These are phyloP conservation scores for Metschnikowia noctiluminum DNA, from an alignment of 805 yeast genomes.

Conservation along the genomic window DNA sequence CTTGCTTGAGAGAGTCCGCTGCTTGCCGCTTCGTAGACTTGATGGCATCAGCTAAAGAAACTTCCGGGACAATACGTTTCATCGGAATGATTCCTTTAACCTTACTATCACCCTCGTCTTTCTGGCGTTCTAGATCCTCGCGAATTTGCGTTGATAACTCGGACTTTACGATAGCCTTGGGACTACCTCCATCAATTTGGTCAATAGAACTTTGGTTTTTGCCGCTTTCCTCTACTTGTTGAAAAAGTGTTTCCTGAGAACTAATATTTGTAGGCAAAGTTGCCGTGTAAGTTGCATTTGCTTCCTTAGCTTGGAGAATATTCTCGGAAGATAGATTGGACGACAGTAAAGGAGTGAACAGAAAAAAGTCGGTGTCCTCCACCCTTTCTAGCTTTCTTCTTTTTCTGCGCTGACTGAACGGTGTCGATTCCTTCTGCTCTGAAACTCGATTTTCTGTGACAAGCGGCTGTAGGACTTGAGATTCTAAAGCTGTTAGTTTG, in stretches of 20 bases:
- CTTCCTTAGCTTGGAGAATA: neutral
- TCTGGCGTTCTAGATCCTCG: too few species aligned
- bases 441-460: neutral
- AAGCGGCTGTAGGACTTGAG: neutral
- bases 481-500: neutral
- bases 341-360: conserved; percentile 19
- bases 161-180: neutral
- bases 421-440: neutral
- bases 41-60: conserved; percentile 16
- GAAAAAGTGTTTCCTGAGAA: neutral
- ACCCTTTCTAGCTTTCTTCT: conserved; percentile 33
- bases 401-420: conserved; percentile 20
- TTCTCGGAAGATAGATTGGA: neutral
- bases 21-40: conserved; percentile 13
- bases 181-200: neutral
- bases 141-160: neutral
- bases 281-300: neutral
- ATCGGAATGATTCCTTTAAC: too few species aligned
- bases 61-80: conserved; percentile 9
- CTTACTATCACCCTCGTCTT: too few species aligned
- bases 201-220: too few species aligned
- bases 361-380: conserved; percentile 34
- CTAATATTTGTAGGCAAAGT: too few species aligned
- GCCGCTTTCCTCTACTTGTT: neutral
- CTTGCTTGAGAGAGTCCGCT: conserved; percentile 4